Percentiles rank a stretch among this genome's conserved stretches.
Conservation (phyloP, 2,329 filamentous ascomycete genomes). For the Phaeoacremonium minimum region DNA sequence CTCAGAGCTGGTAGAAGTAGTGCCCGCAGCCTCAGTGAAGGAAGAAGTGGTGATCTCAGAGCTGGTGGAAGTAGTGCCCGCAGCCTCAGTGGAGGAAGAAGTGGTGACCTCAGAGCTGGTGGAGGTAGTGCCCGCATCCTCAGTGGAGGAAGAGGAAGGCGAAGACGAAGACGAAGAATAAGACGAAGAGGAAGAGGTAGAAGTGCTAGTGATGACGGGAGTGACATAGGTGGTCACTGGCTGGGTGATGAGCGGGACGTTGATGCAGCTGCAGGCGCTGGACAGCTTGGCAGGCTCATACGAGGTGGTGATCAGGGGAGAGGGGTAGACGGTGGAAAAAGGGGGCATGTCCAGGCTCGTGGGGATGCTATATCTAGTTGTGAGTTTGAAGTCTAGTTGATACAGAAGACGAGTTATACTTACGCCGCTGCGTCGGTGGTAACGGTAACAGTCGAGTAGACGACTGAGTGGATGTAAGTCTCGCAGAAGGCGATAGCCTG, state of each 20-base stretch:
- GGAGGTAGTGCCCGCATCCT: too few relatives aligned
- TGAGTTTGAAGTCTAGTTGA: too few relatives aligned
- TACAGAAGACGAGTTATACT: background rate
- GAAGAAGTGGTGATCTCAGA: background rate
- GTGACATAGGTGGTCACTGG: background rate
- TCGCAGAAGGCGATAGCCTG: conserved; percentile 2
- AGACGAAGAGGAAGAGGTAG: background rate
- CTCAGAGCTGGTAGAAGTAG: too few relatives aligned
- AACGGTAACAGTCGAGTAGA: conserved; percentile 1
- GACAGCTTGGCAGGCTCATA: conserved; percentile 1
- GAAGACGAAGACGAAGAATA: background rate
- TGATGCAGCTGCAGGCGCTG: conserved; percentile 3
- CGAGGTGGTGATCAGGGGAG: conserved; percentile 1
- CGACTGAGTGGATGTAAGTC: conserved; percentile 4
- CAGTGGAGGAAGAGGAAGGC: background rate
- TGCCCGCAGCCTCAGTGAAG: too few relatives aligned
- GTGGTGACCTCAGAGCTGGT: background rate
- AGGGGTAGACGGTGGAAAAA: conserved; percentile 1
- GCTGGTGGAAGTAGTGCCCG: too few relatives aligned
- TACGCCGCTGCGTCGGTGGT: conserved; percentile 1
- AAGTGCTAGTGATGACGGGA: background rate
- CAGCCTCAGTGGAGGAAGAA: background rate
- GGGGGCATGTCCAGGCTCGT: background rate
- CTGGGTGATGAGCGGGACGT: background rate
- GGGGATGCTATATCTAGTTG: background rate